phyloP scores from a whole-genome alignment of 2,329 filamentous ascomycete genomes.

The Acrodontium crateriforme region DNA sequence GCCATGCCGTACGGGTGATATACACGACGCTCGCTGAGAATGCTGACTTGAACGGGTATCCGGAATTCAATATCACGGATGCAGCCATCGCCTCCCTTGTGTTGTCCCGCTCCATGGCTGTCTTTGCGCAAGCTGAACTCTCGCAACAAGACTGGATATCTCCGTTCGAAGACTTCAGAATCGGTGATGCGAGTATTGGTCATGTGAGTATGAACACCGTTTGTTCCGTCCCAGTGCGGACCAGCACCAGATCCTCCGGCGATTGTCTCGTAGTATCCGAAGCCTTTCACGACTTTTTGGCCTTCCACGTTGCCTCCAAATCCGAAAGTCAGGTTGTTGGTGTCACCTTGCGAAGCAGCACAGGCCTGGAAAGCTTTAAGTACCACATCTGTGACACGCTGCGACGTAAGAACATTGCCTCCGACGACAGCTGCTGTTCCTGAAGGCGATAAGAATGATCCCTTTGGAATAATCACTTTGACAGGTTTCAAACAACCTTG shows the following conservation, averaged over 20 bases:
- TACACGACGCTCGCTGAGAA: conserved; percentile 63
- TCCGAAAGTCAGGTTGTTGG: conserved; percentile 76
- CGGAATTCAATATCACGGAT: conserved; percentile 71
- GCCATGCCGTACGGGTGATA: conserved; percentile 69
- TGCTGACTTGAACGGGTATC: conserved; percentile 62
- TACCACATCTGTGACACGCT: conserved; percentile 72
- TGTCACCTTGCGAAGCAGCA: conserved; percentile 66
- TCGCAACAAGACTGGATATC: conserved; percentile 60
- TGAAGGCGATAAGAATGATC: conserved; percentile 60
- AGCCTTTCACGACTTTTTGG: conserved; percentile 52
- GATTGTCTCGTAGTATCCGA: conserved; percentile 81
- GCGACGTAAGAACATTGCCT: conserved; percentile 65
- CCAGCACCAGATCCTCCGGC: conserved; percentile 65
- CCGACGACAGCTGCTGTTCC: conserved; percentile 69
- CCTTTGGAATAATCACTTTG: conserved; percentile 56
- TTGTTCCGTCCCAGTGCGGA: conserved; percentile 57
- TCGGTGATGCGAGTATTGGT: conserved; percentile 79
- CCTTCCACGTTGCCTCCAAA: conserved; percentile 54
- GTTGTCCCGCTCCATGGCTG: conserved; percentile 51
- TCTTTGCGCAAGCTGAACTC: conserved; percentile 53
- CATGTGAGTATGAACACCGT: conserved; percentile 72
- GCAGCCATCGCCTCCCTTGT: conserved; percentile 62
- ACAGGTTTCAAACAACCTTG: conserved; percentile 73
- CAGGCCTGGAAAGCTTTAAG: conserved; percentile 68
- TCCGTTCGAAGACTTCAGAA: conserved; percentile 61